Evolutionary conservation across 176 grass and related monocot species (phyloP).

Genomic region (Oryza rufipogon): DNA sequence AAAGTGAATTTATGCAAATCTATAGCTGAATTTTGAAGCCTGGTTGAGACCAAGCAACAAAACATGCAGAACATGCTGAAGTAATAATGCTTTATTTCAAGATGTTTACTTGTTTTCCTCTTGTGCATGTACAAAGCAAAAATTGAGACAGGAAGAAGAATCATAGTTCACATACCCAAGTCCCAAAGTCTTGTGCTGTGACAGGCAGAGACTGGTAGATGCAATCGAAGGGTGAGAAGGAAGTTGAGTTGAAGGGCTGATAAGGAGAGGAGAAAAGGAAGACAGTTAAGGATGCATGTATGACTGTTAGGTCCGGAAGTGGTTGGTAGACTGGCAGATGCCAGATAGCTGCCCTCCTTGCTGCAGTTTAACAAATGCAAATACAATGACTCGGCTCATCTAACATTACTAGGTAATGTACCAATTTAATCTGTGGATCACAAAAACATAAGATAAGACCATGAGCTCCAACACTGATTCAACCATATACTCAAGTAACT

Average conservation of each 20-base stretch:
- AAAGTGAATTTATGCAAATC: background rate
- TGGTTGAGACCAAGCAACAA: slow-evolving; percentile 13
- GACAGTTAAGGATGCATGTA: slow-evolving; percentile 30
- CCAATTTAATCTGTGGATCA: background rate
- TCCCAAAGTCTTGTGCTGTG: slow-evolving; percentile 13
- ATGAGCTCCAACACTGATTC: slow-evolving; percentile 19
- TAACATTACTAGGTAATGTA: slow-evolving; percentile 6
- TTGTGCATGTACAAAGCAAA: slow-evolving; percentile 4
- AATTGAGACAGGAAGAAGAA: slow-evolving; percentile 20
- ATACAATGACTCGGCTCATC: background rate
- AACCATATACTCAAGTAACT: background rate
- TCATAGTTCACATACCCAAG: background rate
- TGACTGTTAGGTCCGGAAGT: slow-evolving; percentile 53
- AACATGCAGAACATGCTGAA: slow-evolving; percentile 14
- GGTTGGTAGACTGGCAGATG: slow-evolving; percentile 9
- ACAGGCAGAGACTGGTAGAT: slow-evolving; percentile 26
- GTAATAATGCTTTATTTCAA: background rate
- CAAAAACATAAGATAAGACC: background rate
- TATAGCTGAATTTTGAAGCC: slow-evolving; percentile 4
- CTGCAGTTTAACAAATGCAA: slow-evolving; percentile 25
- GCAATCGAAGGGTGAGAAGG: slow-evolving; percentile 29
- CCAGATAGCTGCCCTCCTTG: slow-evolving; percentile 17
- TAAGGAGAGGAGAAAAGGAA: slow-evolving; percentile 37
- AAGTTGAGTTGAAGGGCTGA: slow-evolving; percentile 19
- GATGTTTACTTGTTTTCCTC: background rate